Conservation (phyloP, 305 asterid species). For the Fraxinus baroniana region DNA sequence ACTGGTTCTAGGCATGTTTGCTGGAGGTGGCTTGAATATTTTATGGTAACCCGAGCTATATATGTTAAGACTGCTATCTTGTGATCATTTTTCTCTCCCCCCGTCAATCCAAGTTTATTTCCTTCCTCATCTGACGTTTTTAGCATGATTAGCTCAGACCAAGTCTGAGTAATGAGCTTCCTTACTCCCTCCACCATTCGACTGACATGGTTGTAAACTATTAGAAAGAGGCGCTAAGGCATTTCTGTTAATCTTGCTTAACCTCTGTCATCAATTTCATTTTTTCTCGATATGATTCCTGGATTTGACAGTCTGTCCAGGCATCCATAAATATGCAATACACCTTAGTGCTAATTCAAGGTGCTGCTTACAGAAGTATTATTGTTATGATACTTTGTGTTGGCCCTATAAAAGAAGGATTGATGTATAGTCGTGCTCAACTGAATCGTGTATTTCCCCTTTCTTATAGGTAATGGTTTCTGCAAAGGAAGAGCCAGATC, state of each 20-base stretch:
- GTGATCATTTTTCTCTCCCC: not conserved
- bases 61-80: not conserved
- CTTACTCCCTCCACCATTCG: not conserved
- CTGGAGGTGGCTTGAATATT: not conserved
- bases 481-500: constrained; percentile 80
- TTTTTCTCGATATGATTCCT: not conserved
- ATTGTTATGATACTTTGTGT: not conserved
- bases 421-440: constrained; percentile 11
- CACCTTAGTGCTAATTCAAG: constrained; percentile 12
- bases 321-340: not conserved
- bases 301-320: not conserved
- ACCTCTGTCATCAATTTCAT: not conserved
- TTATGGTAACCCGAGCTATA: not conserved
- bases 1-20: constrained; percentile 7
- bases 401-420: not conserved
- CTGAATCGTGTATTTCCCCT: not conserved
- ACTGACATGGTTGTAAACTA: not conserved
- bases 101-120: not conserved
- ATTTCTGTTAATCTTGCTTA: not conserved
- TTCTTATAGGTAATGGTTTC: constrained; percentile 64
- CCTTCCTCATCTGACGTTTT: not conserved
- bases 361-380: not conserved
- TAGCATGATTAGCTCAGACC: constrained; percentile 6
- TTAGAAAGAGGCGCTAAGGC: not conserved
- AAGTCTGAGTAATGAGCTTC: not conserved